Base-by-base conservation (phyloP, 176 grass and related monocot genomes). In the Alloteropsis semialata region DNA sequence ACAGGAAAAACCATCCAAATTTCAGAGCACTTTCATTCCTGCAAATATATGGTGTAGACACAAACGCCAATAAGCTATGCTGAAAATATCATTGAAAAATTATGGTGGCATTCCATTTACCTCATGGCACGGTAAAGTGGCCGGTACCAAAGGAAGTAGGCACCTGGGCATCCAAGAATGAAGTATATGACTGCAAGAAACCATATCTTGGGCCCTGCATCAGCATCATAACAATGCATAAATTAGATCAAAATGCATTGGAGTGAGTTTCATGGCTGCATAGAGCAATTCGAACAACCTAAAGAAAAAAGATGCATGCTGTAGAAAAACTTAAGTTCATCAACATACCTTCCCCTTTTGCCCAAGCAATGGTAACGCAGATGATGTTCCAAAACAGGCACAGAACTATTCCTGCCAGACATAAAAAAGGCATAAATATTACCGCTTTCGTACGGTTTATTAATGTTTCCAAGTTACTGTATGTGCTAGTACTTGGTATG, bases 61-160 rank as follows among this genome's bases (percentile, higher is more conserved):
- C n/a, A 72, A 75, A 53, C 9, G 7, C n/a, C 46, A 37, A 50
- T 17, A 45, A 27, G 8, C 67, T 30, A 17, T 53, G 22, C n/a
- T n/a, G n/a, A n/a, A n/a, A n/a, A n/a, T n/a, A n/a, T n/a, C n/a
- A n/a, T n/a, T n/a, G 44, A 45, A 19, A 22, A 68, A 34, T 2
- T 50, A 33, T 37, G 19, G 42, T 66, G 36, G 13, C 30, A 53
- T 53, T 53, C 17, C 2, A 22, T 55, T 55, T 55, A 92, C 89
- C 89, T 94, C 92, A 92, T 91, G 41, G 89, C 92, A 41, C 87
- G 89, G 70, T 94, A 94, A 68, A 94, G 92, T 60, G 92, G 89
- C 34, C 81, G 77, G 60, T 94, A 94, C 92, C 89, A 94, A 13
- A 94, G 80, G 45, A 80, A 79, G 39, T 83, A 94, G 43, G 89